Evolutionary conservation across 169 alveolate genomes (phyloP), one percentile per base, ranked within the genome.

Genomic region (Prorocentrum cordatum): DNA sequence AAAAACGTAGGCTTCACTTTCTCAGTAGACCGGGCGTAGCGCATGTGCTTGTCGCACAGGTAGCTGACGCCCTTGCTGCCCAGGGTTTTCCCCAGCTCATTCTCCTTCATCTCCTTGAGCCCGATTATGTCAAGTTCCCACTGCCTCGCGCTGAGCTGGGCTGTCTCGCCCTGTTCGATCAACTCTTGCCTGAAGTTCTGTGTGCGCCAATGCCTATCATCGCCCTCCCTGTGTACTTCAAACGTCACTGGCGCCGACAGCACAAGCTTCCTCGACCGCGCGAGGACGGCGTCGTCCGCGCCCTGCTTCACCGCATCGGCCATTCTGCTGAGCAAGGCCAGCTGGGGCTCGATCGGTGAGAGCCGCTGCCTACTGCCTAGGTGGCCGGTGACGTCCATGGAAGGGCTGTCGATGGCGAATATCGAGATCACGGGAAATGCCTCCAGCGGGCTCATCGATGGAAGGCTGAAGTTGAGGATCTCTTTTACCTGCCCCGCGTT

Each of bases 311-410:
- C n/a, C 1, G 67, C 70, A 7, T 72, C 70, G 10, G 0, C 27
- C 6, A 72, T 29, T 16, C 39, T 4, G 12, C 42, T 22, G 50
- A 72, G 27, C 26, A 72, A 33, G 3, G 84, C 84, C 10, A 22
- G 58, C 10, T 24, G 42, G 32, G 67, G 84, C 54, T 72, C 84
- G n/a, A 68, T 36, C 68, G 68, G 84, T 5, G 62, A 33, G 35
- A 72, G 68, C 54, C 70, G 84, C 14, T 18, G 84, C 47, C 62
- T 47, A 32, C 58, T 9, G 12, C 84, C 54, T 3, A 27, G 42
- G 7, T 0, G 31, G 36, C 2, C 7, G 9, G 4, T 54, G 10
- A 1, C 26, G 10, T 66, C 77, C 33, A 66, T n/a, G n/a, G n/a
- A n/a, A n/a, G n/a, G n/a, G n/a, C n/a, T n/a, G n/a, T n/a, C n/a